A percentile compares a stretch with the other conserved stretches of the same genome.
phyloP scores from a whole-genome alignment of 345 rosid genomes.

The Orychophragmus violaceus region DNA sequence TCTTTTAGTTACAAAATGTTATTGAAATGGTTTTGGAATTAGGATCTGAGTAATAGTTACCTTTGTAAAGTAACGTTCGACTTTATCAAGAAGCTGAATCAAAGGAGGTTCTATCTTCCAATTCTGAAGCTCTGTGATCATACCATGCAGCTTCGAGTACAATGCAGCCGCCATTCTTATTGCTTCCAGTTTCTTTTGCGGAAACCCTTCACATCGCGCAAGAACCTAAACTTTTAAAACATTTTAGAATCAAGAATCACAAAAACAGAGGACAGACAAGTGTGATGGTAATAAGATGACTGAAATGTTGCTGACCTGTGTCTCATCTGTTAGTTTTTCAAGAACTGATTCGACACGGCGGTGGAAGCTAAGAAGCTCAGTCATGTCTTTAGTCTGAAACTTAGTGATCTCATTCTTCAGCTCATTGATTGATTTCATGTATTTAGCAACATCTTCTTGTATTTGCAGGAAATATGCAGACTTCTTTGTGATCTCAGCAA shows the following conservation, averaged over 20 bases:
- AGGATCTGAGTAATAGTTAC: slow-evolving; percentile 24
- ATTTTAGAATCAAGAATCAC: not conserved
- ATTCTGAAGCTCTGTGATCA: slow-evolving; percentile 50
- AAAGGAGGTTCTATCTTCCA: slow-evolving; percentile 67
- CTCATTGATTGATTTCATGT: slow-evolving; percentile 49
- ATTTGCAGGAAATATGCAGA: slow-evolving; percentile 88
- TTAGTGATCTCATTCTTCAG: slow-evolving; percentile 46
- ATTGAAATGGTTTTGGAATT: not conserved
- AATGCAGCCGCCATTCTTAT: slow-evolving; percentile 67
- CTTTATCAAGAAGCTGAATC: slow-evolving; percentile 62
- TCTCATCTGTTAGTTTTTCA: slow-evolving; percentile 79
- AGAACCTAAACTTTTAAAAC: slow-evolving; percentile 50
- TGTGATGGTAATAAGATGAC: not conserved
- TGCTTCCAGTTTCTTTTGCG: slow-evolving; percentile 81
- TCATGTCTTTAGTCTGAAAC: slow-evolving; percentile 78
- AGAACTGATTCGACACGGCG: slow-evolving; percentile 69
- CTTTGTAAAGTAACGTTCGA: slow-evolving; percentile 76
- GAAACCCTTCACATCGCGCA: slow-evolving; percentile 83
- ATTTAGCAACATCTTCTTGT: slow-evolving; percentile 68
- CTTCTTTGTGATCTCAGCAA: slow-evolving; percentile 92
- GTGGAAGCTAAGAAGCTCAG: slow-evolving; percentile 64
- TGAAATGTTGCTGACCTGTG: slow-evolving; percentile 48
- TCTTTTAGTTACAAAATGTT: not conserved
- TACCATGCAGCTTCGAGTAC: slow-evolving; percentile 45
- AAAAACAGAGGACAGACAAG: slow-evolving; percentile 1